A percentile compares a stretch with the other conserved stretches of the same genome.
These are phyloP conservation scores for Trichoderma afroharzianum DNA, from an alignment of 2,329 filamentous ascomycete genomes.

Conservation along the genomic window DNA sequence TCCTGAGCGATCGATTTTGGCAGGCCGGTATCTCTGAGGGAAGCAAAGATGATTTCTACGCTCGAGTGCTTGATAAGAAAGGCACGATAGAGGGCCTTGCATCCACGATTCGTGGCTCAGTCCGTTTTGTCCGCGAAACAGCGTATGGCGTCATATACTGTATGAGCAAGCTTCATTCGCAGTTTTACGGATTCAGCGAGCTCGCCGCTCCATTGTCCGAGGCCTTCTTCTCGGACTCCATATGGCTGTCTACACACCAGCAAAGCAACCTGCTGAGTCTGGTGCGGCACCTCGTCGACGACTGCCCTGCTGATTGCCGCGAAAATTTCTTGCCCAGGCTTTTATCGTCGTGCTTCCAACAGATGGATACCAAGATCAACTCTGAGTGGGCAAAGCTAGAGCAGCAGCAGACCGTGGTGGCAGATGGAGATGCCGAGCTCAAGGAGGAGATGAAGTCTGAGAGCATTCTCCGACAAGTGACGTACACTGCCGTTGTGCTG, in stretches of 20 bases:
- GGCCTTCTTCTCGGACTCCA: conserved; percentile 78
- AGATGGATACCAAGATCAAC: conserved; percentile 83
- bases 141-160: conserved; percentile 94
- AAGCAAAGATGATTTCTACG: conserved; percentile 95
- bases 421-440: conserved; percentile 69
- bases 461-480: conserved; percentile 88
- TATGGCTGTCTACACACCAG: conserved; percentile 84
- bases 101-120: conserved; percentile 83
- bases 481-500: conserved; percentile 88
- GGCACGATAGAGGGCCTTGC: conserved; percentile 88
- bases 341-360: conserved; percentile 74
- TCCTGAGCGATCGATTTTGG: conserved; percentile 95
- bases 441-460: conserved; percentile 98
- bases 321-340: conserved; percentile 81
- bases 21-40: conserved; percentile 95
- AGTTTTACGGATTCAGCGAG: conserved; percentile 87
- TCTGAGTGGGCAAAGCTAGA: conserved; percentile 81
- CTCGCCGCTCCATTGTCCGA: conserved; percentile 79
- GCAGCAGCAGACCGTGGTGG: conserved; percentile 55
- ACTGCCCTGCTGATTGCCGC: conserved; percentile 78
- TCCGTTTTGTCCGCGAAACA: conserved; percentile 86
- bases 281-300: conserved; percentile 82
- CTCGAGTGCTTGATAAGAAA: conserved; percentile 83
- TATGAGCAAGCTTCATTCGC: conserved; percentile 79
- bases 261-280: conserved; percentile 90